phyloP scores from a whole-genome alignment of 2,329 filamentous ascomycete genomes.

The Cyphellophora attinorum region DNA sequence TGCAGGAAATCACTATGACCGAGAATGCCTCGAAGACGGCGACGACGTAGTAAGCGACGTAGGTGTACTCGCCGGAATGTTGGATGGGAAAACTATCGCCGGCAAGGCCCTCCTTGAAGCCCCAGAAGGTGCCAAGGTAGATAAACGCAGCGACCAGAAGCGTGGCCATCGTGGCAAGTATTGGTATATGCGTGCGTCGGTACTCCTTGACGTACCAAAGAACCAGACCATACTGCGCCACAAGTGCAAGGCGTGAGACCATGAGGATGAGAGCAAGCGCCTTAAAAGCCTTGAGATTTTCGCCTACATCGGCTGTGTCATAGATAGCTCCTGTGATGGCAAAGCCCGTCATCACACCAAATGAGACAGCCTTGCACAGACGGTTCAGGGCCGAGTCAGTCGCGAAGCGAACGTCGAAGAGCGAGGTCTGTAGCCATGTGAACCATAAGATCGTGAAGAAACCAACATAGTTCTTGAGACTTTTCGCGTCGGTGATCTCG shows the following conservation, averaged over 20 bases:
- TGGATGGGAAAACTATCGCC: slow-evolving; percentile 7
- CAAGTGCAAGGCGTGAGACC: slow-evolving; percentile 43
- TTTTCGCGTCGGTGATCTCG: slow-evolving; percentile 42
- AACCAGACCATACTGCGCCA: slow-evolving; percentile 40
- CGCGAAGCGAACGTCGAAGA: slow-evolving; percentile 59
- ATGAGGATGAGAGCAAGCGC: slow-evolving; percentile 35
- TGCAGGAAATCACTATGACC: slow-evolving; percentile 44
- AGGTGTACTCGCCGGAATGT: slow-evolving; percentile 22
- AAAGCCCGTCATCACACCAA: slow-evolving; percentile 57
- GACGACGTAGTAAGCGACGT: slow-evolving; percentile 47
- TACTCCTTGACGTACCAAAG: slow-evolving; percentile 15
- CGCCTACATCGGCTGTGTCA: slow-evolving; percentile 27
- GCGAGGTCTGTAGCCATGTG: slow-evolving; percentile 55
- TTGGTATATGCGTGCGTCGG: slow-evolving; percentile 7
- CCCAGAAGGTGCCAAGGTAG: slow-evolving; percentile 23
- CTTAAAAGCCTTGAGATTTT: slow-evolving; percentile 35
- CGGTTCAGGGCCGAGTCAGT: slow-evolving; percentile 57
- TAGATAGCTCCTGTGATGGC: slow-evolving; percentile 47
- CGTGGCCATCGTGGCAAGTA: slow-evolving; percentile 5
- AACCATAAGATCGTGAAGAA: slow-evolving; percentile 55
- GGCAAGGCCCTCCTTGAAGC: slow-evolving; percentile 22
- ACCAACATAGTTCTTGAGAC: slow-evolving; percentile 39
- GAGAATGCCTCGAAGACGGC: slow-evolving; percentile 43
- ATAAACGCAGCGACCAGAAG: slow-evolving; percentile 4
- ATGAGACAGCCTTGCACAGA: slow-evolving; percentile 47